Evolutionary conservation across 768 basidiomycete genomes (phyloP).

Genomic region (Lactarius psammicola): DNA sequence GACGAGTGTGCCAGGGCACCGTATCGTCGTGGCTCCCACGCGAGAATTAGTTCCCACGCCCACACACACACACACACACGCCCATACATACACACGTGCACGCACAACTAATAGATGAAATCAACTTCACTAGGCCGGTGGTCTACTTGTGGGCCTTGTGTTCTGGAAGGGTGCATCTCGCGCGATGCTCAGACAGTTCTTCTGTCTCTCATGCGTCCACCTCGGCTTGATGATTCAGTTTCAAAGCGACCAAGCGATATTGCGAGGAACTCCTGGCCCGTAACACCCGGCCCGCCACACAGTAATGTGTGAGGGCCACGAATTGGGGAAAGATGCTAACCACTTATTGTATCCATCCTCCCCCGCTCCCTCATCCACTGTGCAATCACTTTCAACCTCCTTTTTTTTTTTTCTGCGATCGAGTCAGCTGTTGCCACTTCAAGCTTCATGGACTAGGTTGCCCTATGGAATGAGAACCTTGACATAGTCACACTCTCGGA

Average conservation of each 20-base stretch:
- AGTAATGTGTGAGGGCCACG: constrained; percentile 52
- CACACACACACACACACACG: neutral
- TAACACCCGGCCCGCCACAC: constrained; percentile 46
- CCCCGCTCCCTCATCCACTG: constrained; percentile 20
- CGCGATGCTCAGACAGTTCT: constrained; percentile 58
- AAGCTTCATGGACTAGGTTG: neutral
- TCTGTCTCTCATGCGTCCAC: constrained; percentile 62
- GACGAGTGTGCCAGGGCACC: neutral
- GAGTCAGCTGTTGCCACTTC: constrained; percentile 4
- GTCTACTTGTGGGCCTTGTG: neutral
- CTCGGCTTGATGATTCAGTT: constrained; percentile 55
- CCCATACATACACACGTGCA: neutral
- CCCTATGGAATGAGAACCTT: constrained; percentile 35
- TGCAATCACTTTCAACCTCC: constrained; percentile 1
- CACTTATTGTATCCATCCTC: constrained; percentile 46
- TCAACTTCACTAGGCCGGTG: neutral
- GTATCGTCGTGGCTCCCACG: constrained; percentile 23
- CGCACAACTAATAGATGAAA: neutral
- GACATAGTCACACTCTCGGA: constrained; percentile 66
- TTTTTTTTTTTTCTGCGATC: neutral
- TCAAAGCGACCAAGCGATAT: constrained; percentile 60
- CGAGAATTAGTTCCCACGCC: constrained; percentile 16
- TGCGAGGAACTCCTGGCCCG: constrained; percentile 43
- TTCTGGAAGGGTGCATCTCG: constrained; percentile 63
- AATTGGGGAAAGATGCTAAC: constrained; percentile 58